Base-by-base conservation (phyloP, 768 basidiomycete species). In the Tylopilus plumbeoviolaceoides region DNA sequence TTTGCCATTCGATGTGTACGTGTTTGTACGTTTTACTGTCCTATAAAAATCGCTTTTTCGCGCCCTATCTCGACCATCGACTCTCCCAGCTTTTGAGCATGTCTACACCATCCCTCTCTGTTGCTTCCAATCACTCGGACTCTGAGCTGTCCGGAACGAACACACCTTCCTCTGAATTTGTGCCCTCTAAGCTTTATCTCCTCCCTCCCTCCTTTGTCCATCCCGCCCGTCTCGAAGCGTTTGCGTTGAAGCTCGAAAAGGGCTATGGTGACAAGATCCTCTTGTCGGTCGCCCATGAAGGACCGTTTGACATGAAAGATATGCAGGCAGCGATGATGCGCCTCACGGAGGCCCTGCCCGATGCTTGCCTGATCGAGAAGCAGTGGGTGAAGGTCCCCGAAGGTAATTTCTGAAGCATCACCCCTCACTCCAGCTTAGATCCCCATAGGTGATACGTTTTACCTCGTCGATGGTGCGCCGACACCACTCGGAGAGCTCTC, bases 221-320 rank as follows among this genome's bases (percentile, higher is more conserved):
- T 1, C 9, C 10, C 15, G n/a, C 9, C 15, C 52, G 48, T 10
- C 53, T 70, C 41, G 49, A 45, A 23, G 18, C 45, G 1, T 65
- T 69, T 12, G 43, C 54, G 2, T 55, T 56, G 7, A 61, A 51
- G 38, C 59, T 70, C 25, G 61, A 63, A 11, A 69, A 58, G 30
- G 67, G 69, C n/a, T 59, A 60, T 36, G 67, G 55, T 4, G 65
- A 68, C 45, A 64, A 54, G 39, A 48, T 70, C 12, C 28, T 69
- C 9, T 48, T 70, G 35, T 54, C 35, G 1, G 54, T 70, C 18
- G 53, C 59, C 0, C 68, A 69, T 8, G 20, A 48, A 5, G 39
- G 40, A 5, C 27, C 28, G 11, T 55, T 56, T 42, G 47, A 66
- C 17, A 4, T 18, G 21, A 46, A 56, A 14, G 50, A 48, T 7